phyloP scores from a whole-genome alignment of 768 basidiomycete species.

The Trametes cingulata region DNA sequence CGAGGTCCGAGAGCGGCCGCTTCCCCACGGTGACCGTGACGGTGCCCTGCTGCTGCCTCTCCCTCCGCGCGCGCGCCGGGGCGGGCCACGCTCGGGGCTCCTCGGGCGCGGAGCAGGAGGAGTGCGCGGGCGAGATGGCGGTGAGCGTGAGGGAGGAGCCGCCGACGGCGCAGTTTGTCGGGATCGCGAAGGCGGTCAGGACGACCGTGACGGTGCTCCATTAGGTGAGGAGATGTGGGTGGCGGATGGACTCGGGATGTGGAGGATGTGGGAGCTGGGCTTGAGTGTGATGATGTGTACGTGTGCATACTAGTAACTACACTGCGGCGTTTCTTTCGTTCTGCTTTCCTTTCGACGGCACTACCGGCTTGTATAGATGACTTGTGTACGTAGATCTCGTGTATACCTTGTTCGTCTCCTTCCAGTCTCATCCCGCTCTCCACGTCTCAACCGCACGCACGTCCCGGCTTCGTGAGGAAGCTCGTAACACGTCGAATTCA shows the following conservation, averaged over 20 bases:
- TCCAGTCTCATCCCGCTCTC: too few species aligned
- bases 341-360: too few species aligned
- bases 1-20: background rate
- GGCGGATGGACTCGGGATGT: background rate
- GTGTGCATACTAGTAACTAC: too few species aligned
- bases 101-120: background rate
- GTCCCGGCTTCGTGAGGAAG: too few species aligned
- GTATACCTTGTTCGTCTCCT: too few species aligned
- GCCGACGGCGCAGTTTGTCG: background rate
- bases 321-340: too few species aligned
- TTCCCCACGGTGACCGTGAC: background rate
- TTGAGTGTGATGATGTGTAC: too few species aligned
- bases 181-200: background rate
- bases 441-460: too few species aligned
- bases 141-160: constrained; percentile 9
- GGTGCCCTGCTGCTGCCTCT: constrained; percentile 15
- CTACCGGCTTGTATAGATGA: too few species aligned
- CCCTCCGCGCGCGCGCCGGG: background rate
- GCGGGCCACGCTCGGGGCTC: background rate
- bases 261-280: too few species aligned
- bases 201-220: constrained; percentile 8
- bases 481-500: background rate
- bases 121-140: constrained; percentile 15
- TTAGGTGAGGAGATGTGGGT: background rate
- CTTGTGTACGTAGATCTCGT: too few species aligned